phyloP scores from a whole-genome alignment of 208 protist species.

The Wallacemonas sp. region DNA sequence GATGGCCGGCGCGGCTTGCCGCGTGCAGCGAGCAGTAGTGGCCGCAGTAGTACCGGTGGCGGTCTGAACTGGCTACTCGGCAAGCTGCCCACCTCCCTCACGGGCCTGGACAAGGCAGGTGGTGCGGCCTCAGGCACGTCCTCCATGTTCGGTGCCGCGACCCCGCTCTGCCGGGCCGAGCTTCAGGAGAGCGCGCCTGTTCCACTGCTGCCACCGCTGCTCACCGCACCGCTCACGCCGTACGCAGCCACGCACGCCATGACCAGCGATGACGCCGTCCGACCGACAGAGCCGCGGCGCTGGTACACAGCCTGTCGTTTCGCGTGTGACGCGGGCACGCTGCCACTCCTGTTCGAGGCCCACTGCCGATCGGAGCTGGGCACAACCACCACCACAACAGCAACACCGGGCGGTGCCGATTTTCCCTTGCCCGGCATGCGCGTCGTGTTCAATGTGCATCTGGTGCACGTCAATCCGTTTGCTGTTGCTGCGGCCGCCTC shows the following conservation, averaged over 20 bases:
- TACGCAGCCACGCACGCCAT: background rate
- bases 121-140: background rate
- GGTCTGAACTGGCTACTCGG: background rate
- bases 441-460: constrained; percentile 7
- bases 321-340: constrained; percentile 7
- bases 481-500: constrained; percentile 29
- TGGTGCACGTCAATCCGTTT: constrained; percentile 31
- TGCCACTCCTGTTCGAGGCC: constrained; percentile 26
- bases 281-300: background rate
- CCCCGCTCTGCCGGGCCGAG: constrained; percentile 4
- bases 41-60: background rate
- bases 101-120: background rate
- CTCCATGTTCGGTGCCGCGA: constrained; percentile 8
- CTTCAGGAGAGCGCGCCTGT: constrained; percentile 5
- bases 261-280: background rate
- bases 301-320: constrained; percentile 12
- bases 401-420: too few species aligned
- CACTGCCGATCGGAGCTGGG: background rate
- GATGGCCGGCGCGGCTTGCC: too few species aligned
- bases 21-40: background rate
- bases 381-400: too few species aligned
- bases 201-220: constrained; percentile 7
- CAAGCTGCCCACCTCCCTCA: constrained; percentile 2
- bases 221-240: constrained; percentile 10
- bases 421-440: background rate